Percentiles rank a stretch among this genome's conserved stretches.
Conservation (phyloP, 768 basidiomycete species). For the Xerocomus potaroensis region DNA sequence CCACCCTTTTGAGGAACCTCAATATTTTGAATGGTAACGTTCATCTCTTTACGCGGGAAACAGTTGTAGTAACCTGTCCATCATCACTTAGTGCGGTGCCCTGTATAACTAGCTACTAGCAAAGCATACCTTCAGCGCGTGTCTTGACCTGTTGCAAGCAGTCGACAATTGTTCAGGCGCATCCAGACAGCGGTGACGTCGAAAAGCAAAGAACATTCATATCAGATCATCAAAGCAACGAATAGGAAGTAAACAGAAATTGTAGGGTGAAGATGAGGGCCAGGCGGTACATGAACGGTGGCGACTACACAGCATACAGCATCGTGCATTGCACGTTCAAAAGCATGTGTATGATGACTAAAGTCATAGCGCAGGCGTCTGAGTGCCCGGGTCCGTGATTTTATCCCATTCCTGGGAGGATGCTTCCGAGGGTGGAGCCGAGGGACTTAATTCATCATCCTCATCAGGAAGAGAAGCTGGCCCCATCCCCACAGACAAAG, state of each 20-base stretch:
- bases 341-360: slow-evolving; percentile 25
- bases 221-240: slow-evolving; percentile 51
- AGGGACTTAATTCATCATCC: slow-evolving; percentile 53
- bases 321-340: slow-evolving; percentile 26
- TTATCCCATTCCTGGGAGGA: slow-evolving; percentile 92
- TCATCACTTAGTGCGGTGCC: slow-evolving; percentile 15
- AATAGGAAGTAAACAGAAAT: slow-evolving; percentile 19
- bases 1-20: slow-evolving; percentile 20
- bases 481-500: slow-evolving; percentile 33
- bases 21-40: slow-evolving; percentile 54
- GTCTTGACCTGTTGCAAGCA: slow-evolving; percentile 49
- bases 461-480: slow-evolving; percentile 40
- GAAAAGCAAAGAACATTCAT: slow-evolving; percentile 38
- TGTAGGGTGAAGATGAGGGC: slow-evolving; percentile 14
- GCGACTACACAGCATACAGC: slow-evolving; percentile 31
- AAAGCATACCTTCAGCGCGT: slow-evolving; percentile 71
- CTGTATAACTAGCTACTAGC: slow-evolving; percentile 3
- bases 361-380: slow-evolving; percentile 43
- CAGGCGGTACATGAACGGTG: slow-evolving; percentile 24
- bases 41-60: slow-evolving; percentile 72
- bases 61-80: slow-evolving; percentile 65
- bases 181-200: slow-evolving; percentile 14
- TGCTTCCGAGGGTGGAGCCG: slow-evolving; percentile 76
- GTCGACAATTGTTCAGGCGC: slow-evolving; percentile 11
- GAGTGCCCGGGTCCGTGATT: slow-evolving; percentile 69